Base-by-base conservation (phyloP, 2,329 filamentous ascomycete species). In the Alternaria panax region DNA sequence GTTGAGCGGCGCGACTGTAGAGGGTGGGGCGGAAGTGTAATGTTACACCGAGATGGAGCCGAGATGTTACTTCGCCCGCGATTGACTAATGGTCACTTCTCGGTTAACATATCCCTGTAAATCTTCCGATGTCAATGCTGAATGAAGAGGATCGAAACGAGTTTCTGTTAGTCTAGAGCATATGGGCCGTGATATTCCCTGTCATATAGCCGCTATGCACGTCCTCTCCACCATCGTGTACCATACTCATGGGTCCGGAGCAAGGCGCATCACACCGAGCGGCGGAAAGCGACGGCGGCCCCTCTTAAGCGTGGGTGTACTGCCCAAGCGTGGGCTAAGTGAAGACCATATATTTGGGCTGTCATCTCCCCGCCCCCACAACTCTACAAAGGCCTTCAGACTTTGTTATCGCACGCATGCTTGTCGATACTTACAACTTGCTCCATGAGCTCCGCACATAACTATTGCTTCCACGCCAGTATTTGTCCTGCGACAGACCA, bases 1-100 rank as follows among this genome's bases (percentile, higher is more conserved):
- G 34, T 62, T 79, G 40, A 28, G 45, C 12, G 78, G 77, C 4
- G 77, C 71, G 7, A 67, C 51, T 14, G 65, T 80, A 14, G 73
- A 78, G 51, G 77, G 74, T 9, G 75, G 75, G n/a, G 72, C 57
- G 2, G 64, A 64, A 22, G 9, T 65, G 9, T 67, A 52, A 59
- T 24, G 22, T 32, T 18, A 27, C 18, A 28, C 54, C 20, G 52
- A 48, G 45, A 55, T 38, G 24, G 30, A 27, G 38, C 34, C 30
- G 38, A 12, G 27, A n/a, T 27, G 16, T 36, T 45, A 51, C 38
- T 51, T 36, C 32, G 22, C 43, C 24, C 16, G 34, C 45, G 18
- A 51, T 40, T 58, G 18, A 43, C 12, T 18, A 24, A 27, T 20
- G 34, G 20, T 22, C 28, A 47, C 28, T 24, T 9, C 7, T 47